Base-by-base conservation (phyloP, 257 asterid genomes). In the Primulina tabacum region DNA sequence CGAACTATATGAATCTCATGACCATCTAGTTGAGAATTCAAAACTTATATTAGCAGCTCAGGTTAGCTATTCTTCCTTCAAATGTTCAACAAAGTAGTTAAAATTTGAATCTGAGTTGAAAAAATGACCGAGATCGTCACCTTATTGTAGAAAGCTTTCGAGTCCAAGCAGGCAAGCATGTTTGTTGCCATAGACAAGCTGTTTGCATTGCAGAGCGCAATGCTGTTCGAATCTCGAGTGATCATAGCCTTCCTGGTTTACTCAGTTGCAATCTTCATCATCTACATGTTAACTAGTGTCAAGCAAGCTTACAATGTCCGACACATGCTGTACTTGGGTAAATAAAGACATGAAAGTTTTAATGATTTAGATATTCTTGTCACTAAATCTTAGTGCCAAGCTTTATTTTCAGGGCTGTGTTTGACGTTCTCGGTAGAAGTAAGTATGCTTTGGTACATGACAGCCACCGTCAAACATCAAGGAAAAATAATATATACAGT, bases 221-320 rank as follows among this genome's bases (percentile, higher is more conserved):
- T 92, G 84, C 70, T 88, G 56, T 82, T 88, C 18, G 97, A 90
- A 74, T 87, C 97, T 30, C 77, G 96, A 64, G 73, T 83, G 55
- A 79, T 88, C 65, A 84, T 87, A 62, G 82, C 93, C 12, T 75
- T 92, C 76, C 65, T 88, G 50, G 65, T 85, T 6, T 92, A 92
- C 78, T 73, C 90, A 1, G 66, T 84, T 26, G 85, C 82, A 9
- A 84, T 90, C 75, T 81, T 90, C 75, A 71, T 92, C 30, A 73
- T 92, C 71, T 89, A 87, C 84, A 83, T 92, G 90, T 82, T 92
- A 60, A 92, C 98, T 6, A 88, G 96, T 60, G 86, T 85, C 37
- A 92, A 90, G 32, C 97, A 88, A 11, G 89, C 96, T 0, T 87
- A 87, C 73, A 82, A 79, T 4, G 92, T 88, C 60, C 79, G 97